Base-by-base conservation (phyloP, 2,329 filamentous ascomycete species). In the Aspergillus brunneoviolaceus region DNA sequence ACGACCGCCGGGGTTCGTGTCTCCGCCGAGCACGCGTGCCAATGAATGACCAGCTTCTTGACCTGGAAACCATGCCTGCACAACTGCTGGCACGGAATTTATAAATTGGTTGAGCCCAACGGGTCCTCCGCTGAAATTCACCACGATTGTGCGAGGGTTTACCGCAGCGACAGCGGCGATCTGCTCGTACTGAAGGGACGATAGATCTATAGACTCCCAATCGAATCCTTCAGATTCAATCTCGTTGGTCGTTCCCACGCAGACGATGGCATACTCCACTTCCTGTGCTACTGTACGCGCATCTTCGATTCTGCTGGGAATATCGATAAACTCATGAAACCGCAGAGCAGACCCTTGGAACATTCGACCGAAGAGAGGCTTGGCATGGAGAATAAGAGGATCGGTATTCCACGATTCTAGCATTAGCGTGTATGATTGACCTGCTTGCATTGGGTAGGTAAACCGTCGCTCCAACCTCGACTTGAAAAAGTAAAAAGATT, bases 401-500 rank as follows among this genome's bases (percentile, higher is more conserved):
- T 59, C 51, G 2, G 51, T 55, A 12, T 45, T 55, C 57, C 57
- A 55, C 5, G 42, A 54, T 27, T 55, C 57, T 5, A 55, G 51
- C 5, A 27, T 47, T 7, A 59, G 50, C 2, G 47, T 55, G 21
- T 59, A 55, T 11, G 49, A 21, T 3, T 42, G n/a, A 19, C 21
- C 47, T 21, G 51, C 51, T 45, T 55, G 14, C 57, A 59, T 55
- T 19, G 45, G 16, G 27, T 47, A 42, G 23, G 42, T 59, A 29
- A 59, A 59, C 19, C 57, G 51, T 19, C 45, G 51, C 16, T 55
- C 51, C 9, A 55, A 19, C 29, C 55, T 29, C 6, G 57, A 55
- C 21, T 50, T 55, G 31, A 55, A 55, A 21, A 59, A 59, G 31
- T 59, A 55, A 33, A 59, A 55, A 11, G 57, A 45, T 10, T 59